Evolutionary conservation across 306 rosid species (phyloP).

Genomic region (Benincasa hispida): DNA sequence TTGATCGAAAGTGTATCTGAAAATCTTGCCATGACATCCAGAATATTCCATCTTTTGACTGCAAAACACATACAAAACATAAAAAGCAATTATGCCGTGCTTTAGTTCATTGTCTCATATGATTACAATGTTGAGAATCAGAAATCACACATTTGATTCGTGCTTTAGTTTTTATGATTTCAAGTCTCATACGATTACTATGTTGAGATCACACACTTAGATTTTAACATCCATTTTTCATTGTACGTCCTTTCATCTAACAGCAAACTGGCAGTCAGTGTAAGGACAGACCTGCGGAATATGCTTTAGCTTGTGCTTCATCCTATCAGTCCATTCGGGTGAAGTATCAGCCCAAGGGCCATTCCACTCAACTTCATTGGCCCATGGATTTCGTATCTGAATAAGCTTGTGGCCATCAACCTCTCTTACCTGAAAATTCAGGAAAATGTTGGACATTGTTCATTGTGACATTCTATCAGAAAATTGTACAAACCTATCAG

Average conservation of each 20-base stretch:
- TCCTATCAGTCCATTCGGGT: slow-evolving; percentile 91
- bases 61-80: slow-evolving; percentile 10
- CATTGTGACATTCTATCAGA: not conserved
- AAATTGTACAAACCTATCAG: not conserved
- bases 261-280: not conserved
- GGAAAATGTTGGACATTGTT: not conserved
- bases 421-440: slow-evolving; percentile 55
- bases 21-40: slow-evolving; percentile 99
- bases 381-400: slow-evolving; percentile 99
- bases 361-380: slow-evolving; percentile 99
- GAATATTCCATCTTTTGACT: slow-evolving; percentile 96
- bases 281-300: slow-evolving; percentile 56
- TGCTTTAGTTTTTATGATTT: slow-evolving; percentile 3
- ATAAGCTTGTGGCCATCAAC: slow-evolving; percentile 98
- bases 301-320: slow-evolving; percentile 93
- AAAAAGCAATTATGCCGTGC: not conserved
- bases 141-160: not conserved
- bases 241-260: not conserved
- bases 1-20: slow-evolving; percentile 95
- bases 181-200: not conserved
- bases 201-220: not conserved
- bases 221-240: not conserved
- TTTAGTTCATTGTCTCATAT: slow-evolving; percentile 1
- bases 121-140: not conserved
- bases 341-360: slow-evolving; percentile 98